Evolutionary conservation across 257 asterid species (phyloP).

Genomic region (Penstemon newberryi): DNA sequence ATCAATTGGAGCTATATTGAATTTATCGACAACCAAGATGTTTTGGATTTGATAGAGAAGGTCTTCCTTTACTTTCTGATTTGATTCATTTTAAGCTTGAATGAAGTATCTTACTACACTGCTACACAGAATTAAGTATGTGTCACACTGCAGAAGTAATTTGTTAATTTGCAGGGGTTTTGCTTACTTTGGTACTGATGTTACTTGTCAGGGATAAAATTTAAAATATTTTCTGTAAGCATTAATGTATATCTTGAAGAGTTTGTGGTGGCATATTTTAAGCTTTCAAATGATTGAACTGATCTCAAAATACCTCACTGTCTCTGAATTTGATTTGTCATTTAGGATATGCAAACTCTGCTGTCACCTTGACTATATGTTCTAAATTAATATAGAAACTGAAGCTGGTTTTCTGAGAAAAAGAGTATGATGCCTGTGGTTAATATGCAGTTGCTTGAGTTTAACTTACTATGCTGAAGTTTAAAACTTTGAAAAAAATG

Average conservation of each 20-base stretch:
- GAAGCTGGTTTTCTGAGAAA: background rate
- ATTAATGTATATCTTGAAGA: background rate
- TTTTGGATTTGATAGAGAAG: slow-evolving; percentile 96
- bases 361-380: background rate
- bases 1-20: slow-evolving; percentile 99
- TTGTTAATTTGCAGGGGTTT: slow-evolving; percentile 10
- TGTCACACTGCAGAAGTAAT: background rate
- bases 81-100: slow-evolving; percentile 11
- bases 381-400: background rate
- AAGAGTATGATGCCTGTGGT: slow-evolving; percentile 4
- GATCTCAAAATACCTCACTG: slow-evolving; percentile 16
- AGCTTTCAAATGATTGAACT: background rate
- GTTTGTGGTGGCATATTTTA: slow-evolving; percentile 4
- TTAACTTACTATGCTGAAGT: background rate
- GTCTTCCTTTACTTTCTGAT: slow-evolving; percentile 38
- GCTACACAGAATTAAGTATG: slow-evolving; percentile 4
- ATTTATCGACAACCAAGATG: slow-evolving; percentile 99
- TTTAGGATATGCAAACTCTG: slow-evolving; percentile 12
- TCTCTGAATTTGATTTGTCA: background rate
- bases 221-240: slow-evolving; percentile 10
- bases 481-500: slow-evolving; percentile 10
- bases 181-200: slow-evolving; percentile 20
- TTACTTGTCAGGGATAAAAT: slow-evolving; percentile 11
- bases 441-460: slow-evolving; percentile 12
- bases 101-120: background rate